phyloP scores from a whole-genome alignment of 1,284 basidiomycete species.

The Jaminaea rosea region DNA sequence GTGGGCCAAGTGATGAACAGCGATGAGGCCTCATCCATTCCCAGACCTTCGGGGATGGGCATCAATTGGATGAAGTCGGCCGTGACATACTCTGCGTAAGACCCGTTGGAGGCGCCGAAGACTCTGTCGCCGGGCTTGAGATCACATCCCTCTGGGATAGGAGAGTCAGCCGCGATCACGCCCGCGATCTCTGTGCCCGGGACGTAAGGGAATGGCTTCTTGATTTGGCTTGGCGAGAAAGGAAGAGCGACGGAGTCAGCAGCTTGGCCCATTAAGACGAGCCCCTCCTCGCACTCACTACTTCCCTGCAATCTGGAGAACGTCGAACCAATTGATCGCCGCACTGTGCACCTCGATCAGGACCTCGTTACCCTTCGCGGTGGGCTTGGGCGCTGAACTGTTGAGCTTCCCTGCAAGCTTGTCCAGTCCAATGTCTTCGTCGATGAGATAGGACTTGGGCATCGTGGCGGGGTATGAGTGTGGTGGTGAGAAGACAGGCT shows the following conservation, averaged over 20 bases:
- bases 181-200: constrained; percentile 65
- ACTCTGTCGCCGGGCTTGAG: constrained; percentile 73
- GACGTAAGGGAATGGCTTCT: constrained; percentile 37
- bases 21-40: constrained; percentile 59
- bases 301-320: constrained; percentile 34
- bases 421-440: constrained; percentile 27
- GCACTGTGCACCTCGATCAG: constrained; percentile 50
- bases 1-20: constrained; percentile 41
- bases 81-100: constrained; percentile 58
- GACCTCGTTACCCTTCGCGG: constrained; percentile 18
- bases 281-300: too few species aligned
- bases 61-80: constrained; percentile 50
- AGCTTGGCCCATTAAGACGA: too few species aligned
- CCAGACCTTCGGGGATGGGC: constrained; percentile 59
- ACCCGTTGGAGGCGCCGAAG: constrained; percentile 74
- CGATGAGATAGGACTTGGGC: constrained; percentile 33
- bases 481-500: too few species aligned
- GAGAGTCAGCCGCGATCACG: constrained; percentile 61
- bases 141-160: constrained; percentile 70
- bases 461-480: too few species aligned
- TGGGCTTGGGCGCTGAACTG: constrained; percentile 22
- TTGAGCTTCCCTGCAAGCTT: constrained; percentile 27
- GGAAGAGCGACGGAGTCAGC: too few species aligned
- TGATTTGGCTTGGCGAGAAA: too few species aligned
- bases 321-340: constrained; percentile 39